Conservation (phyloP, 2,329 filamentous ascomycete species). For the Epichloe scottii region DNA sequence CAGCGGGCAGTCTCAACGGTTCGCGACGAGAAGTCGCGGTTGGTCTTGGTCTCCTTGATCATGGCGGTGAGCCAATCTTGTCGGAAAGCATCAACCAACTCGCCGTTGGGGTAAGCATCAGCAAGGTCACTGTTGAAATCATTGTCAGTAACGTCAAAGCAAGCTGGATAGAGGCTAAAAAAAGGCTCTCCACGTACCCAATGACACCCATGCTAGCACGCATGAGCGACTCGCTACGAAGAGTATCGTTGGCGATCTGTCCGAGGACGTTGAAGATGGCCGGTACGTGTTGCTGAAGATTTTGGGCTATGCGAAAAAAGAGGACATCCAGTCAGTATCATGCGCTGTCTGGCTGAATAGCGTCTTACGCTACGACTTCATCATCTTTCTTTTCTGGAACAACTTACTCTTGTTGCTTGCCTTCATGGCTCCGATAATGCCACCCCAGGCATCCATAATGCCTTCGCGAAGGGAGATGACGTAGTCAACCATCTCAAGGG, state of each 20-base stretch:
- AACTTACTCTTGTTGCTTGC: conserved; percentile 61
- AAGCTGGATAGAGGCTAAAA: not conserved
- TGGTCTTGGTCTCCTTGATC: conserved; percentile 84
- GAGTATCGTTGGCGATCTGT: conserved; percentile 66
- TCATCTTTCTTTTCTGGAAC: too few relatives aligned
- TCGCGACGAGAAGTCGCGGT: conserved; percentile 71
- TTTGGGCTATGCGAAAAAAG: conserved; percentile 38
- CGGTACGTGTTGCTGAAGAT: conserved; percentile 65
- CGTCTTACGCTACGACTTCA: too few relatives aligned
- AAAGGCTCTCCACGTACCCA: conserved; percentile 49
- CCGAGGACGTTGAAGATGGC: conserved; percentile 81
- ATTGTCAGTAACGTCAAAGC: conserved; percentile 7
- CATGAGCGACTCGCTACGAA: conserved; percentile 84
- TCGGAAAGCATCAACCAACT: conserved; percentile 74
- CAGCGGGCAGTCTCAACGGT: conserved; percentile 93
- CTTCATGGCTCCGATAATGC: conserved; percentile 92
- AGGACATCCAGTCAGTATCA: not conserved
- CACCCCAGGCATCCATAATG: conserved; percentile 98
- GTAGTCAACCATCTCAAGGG: conserved; percentile 95
- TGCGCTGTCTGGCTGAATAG: not conserved
- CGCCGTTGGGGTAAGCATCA: conserved; percentile 83
- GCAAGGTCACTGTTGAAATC: conserved; percentile 63
- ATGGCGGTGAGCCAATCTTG: conserved; percentile 81
- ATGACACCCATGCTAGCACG: conserved; percentile 95
- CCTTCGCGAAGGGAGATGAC: conserved; percentile 89